Conservation (phyloP, 345 rosid species). For the Hibiscus mutabilis region DNA sequence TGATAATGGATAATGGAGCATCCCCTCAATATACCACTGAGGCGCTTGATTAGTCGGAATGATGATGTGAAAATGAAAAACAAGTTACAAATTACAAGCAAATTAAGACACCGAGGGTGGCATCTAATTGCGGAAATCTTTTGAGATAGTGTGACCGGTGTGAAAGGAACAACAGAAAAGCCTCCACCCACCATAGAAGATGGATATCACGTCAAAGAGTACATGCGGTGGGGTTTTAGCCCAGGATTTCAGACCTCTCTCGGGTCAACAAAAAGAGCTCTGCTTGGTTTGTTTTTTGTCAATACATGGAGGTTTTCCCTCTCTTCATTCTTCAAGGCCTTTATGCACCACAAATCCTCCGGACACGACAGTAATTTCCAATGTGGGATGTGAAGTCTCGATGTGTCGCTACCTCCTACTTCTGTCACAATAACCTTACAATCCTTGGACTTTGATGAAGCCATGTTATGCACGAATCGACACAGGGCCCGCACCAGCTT, state of each 20-base stretch:
- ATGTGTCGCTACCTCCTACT: constrained; percentile 36
- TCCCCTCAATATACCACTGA: neutral
- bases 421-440: constrained; percentile 64
- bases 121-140: constrained; percentile 68
- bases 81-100: constrained; percentile 20
- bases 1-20: neutral
- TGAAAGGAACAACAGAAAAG: constrained; percentile 40
- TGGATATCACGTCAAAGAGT: constrained; percentile 18
- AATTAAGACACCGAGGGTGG: constrained; percentile 36
- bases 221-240: constrained; percentile 20
- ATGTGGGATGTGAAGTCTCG: constrained; percentile 49
- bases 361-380: constrained; percentile 74
- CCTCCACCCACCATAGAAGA: constrained; percentile 21
- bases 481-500: constrained; percentile 47
- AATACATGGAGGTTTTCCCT: constrained; percentile 20
- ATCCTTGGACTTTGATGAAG: constrained; percentile 32
- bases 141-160: constrained; percentile 30
- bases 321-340: constrained; percentile 41
- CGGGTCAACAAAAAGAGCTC: constrained; percentile 74
- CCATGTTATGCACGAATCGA: constrained; percentile 60
- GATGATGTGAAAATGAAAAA: constrained; percentile 15
- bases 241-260: constrained; percentile 50
- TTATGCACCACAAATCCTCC: constrained; percentile 82
- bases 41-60: neutral
- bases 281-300: constrained; percentile 25